A percentile compares a stretch with the other conserved stretches of the same genome.
Conservation (phyloP, 768 basidiomycete species). For the Pleurotus tuoliensis region DNA sequence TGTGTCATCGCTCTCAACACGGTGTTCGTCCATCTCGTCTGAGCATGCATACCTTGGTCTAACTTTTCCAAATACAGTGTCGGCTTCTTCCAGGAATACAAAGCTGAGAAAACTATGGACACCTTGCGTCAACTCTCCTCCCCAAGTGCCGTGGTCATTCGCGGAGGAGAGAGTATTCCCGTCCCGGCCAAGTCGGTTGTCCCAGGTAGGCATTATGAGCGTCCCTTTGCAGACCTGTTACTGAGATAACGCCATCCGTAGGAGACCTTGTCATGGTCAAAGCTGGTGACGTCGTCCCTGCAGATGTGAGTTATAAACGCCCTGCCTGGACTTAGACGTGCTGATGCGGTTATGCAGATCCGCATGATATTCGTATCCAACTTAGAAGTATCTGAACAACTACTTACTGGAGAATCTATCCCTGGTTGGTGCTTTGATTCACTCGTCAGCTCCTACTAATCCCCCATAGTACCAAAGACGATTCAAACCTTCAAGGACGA, state of each 20-base stretch:
- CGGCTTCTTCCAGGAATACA: constrained; percentile 42
- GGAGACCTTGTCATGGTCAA: constrained; percentile 37
- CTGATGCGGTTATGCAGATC: constrained; percentile 19
- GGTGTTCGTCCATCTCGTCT: constrained; percentile 18
- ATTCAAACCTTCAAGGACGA: constrained; percentile 24
- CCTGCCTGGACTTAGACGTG: background rate
- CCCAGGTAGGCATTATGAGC: constrained; percentile 19
- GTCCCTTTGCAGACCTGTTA: background rate
- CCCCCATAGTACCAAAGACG: constrained; percentile 32
- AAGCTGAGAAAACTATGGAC: constrained; percentile 5
- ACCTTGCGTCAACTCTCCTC: constrained; percentile 13
- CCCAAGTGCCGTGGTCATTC: constrained; percentile 27
- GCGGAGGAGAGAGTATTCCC: constrained; percentile 32
- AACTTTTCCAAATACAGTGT: constrained; percentile 18
- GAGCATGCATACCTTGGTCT: background rate
- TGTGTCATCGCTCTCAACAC: constrained; percentile 40
- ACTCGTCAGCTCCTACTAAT: background rate
- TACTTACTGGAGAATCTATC: constrained; percentile 49
- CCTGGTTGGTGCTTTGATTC: constrained; percentile 26
- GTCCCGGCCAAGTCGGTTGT: constrained; percentile 41
- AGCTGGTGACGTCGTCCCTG: constrained; percentile 37
- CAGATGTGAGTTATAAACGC: constrained; percentile 30
- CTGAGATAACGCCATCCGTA: background rate
- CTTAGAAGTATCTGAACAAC: constrained; percentile 46
- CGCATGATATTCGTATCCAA: constrained; percentile 42